phyloP scores from a whole-genome alignment of 306 rosid species.

The Astragalus glycyphyllos region DNA sequence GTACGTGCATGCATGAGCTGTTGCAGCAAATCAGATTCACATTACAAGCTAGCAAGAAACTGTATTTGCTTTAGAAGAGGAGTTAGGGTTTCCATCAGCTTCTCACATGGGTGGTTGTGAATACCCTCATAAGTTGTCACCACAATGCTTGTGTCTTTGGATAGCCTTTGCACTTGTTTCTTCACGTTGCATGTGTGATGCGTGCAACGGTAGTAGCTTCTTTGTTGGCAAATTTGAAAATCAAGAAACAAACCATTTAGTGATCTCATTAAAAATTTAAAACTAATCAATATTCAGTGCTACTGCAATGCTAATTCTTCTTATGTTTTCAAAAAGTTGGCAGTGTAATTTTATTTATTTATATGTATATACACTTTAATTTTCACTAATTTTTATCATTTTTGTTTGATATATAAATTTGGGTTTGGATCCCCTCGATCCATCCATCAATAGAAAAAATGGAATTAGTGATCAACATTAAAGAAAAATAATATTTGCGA shows the following conservation, averaged over 20 bases:
- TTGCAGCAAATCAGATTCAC: neutral
- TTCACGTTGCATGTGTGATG: constrained; percentile 94
- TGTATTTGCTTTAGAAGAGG: constrained; percentile 91
- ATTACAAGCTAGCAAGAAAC: constrained; percentile 69
- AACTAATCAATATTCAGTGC: no score
- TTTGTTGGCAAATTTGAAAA: constrained; percentile 36
- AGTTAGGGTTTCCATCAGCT: constrained; percentile 90
- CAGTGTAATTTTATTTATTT: no score
- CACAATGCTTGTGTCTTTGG: constrained; percentile 82
- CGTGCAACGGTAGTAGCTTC: constrained; percentile 95
- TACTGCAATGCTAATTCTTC: no score
- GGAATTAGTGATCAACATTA: no score
- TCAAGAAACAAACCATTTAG: neutral
- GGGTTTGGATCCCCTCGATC: no score
- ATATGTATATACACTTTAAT: no score
- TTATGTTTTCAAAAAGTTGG: no score
- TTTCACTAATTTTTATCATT: no score
- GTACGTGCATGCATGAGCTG: neutral
- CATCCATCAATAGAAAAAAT: no score
- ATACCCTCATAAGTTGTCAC: constrained; percentile 92
- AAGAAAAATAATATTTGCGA: no score
- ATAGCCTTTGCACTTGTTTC: constrained; percentile 93
- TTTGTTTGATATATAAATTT: no score
- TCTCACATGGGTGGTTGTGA: constrained; percentile 92
- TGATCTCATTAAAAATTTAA: neutral